Base-by-base conservation (phyloP, 106 monocot genomes). In the Gastrodia elata region DNA sequence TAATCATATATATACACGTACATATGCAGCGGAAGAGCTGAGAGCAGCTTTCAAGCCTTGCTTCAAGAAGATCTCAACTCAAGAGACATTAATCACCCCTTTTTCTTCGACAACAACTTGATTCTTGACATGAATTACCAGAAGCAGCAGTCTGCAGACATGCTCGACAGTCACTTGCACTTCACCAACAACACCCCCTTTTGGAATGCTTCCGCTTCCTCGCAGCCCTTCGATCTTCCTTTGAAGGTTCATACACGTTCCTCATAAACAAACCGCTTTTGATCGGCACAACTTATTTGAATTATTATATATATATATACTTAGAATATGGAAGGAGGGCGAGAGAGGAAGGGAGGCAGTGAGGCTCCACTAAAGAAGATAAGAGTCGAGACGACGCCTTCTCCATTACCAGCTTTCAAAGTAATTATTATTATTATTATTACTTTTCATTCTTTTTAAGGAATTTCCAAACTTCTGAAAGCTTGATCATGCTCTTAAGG, bases 401-500 rank as follows among this genome's bases (percentile, higher is more conserved):
- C 67, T 15, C 27, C 67, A 67, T 37, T 67, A 37, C 37, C 67
- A 18, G n/a, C 67, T 20, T 67, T 67, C 67, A 67, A 67, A 67
- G 67, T 67, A 28, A 61, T 3, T 61, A 10, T 24, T 5, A 22
- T 0, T n/a, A 22, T 13, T 27, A 8, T 61, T 26, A 4, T 43
- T 13, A 11, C 1, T 61, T 10, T 61, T 61, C 61, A 20, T 61
- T 61, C 2, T 32, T 32, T 14, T 28, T 61, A 4, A 4, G 61
- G 13, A 32, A 28, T 28, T 33, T 28, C n/a, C 4, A 28, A 61
- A 61, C 4, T 20, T 61, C 13, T 61, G 13, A 1, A 3, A 34
- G 35, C 1, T 35, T 20, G 1, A 61, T 67, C 33, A 2, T 77
- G 37, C 37, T 69, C 30, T 68, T 40, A 59, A 90, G 91, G 87